Conservation (phyloP, 163 green algal genomes). For the Chlorella variabilis region DNA sequence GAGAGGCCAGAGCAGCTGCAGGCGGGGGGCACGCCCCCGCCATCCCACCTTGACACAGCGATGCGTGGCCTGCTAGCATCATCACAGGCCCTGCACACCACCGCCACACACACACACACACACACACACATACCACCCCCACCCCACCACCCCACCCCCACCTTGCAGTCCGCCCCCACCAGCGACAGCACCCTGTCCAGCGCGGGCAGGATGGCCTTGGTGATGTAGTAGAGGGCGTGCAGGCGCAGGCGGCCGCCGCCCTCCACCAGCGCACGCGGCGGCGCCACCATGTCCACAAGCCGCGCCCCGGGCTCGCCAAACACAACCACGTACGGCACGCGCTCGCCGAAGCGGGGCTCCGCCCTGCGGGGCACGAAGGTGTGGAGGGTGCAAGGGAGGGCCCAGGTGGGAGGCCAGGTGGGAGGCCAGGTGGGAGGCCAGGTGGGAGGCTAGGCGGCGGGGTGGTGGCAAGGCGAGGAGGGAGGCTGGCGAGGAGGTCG, state of each 20-base stretch:
- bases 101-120: background rate
- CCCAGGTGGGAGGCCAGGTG: too few species aligned
- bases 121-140: background rate
- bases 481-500: background rate
- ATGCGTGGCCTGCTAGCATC: too few species aligned
- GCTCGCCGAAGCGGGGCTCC: conserved; percentile 89
- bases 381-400: background rate
- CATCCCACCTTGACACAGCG: background rate
- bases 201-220: conserved; percentile 91
- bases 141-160: background rate
- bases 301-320: conserved; percentile 80
- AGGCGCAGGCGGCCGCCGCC: conserved; percentile 71
- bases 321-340: conserved; percentile 94
- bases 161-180: conserved; percentile 86
- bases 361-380: conserved; percentile 49
- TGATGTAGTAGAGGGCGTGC: conserved; percentile 95
- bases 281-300: conserved; percentile 87
- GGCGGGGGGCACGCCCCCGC: background rate
- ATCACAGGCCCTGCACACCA: background rate
- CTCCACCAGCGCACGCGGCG: conserved; percentile 78
- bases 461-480: too few species aligned
- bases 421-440: background rate
- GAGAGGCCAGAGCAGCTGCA: too few species aligned
- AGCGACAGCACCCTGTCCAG: conserved; percentile 89
- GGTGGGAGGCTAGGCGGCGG: too few species aligned